phyloP scores from a whole-genome alignment of 2,329 filamentous ascomycete species.

The Trichocomaceae sp. region DNA sequence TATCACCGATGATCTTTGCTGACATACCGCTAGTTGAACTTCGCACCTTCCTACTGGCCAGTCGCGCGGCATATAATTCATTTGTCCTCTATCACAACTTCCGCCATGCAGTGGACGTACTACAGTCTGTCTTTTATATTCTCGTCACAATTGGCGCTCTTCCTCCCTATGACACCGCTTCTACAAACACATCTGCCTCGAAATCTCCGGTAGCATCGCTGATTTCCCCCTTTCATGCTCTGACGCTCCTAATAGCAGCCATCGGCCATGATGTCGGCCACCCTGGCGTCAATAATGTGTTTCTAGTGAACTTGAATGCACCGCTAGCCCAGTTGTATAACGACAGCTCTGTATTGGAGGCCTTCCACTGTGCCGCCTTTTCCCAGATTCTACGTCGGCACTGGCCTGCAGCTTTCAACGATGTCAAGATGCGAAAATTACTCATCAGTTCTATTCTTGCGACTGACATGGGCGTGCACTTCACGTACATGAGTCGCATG shows the following conservation, averaged over 20 bases:
- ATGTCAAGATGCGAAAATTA: constrained; percentile 71
- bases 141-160: constrained; percentile 72
- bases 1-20: neutral
- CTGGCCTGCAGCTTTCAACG: constrained; percentile 77
- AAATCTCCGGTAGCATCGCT: constrained; percentile 65
- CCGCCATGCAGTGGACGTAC: constrained; percentile 89
- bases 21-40: constrained; percentile 58
- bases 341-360: constrained; percentile 91
- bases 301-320: constrained; percentile 83
- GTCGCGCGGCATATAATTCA: constrained; percentile 87
- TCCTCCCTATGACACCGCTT: constrained; percentile 54
- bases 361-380: constrained; percentile 94
- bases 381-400: constrained; percentile 90
- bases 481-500: constrained; percentile 90
- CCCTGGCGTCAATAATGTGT: constrained; percentile 96
- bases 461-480: constrained; percentile 95
- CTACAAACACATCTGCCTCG: constrained; percentile 14
- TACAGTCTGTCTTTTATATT: constrained; percentile 89
- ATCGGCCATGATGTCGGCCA: constrained; percentile 97
- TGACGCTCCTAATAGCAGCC: constrained; percentile 87
- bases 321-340: constrained; percentile 94
- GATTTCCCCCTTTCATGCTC: constrained; percentile 76
- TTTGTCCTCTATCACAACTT: constrained; percentile 99
- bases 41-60: constrained; percentile 77
- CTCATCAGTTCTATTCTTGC: constrained; percentile 98